Evolutionary conservation across 2,329 filamentous ascomycete species (phyloP).

Genomic region (Huntiella omanensis): DNA sequence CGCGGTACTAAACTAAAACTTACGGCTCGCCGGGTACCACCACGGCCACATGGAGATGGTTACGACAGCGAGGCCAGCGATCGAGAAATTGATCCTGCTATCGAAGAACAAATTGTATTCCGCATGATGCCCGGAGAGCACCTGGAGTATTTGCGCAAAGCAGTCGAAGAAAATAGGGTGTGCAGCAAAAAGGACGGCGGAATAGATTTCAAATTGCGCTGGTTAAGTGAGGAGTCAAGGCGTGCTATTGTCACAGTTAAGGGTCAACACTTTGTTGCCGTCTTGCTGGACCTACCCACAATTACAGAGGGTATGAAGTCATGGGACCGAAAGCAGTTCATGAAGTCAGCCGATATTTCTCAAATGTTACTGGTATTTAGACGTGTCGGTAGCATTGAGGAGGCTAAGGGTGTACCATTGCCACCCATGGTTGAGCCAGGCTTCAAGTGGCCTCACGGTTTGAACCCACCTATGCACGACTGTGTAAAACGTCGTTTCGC

Average conservation of each 20-base stretch:
- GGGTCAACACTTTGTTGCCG: constrained; percentile 54
- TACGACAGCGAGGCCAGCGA: constrained; percentile 96
- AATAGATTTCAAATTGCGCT: constrained; percentile 63
- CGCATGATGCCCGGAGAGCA: constrained; percentile 77
- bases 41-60: constrained; percentile 61
- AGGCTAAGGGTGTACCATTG: constrained; percentile 46
- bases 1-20: constrained; percentile 29
- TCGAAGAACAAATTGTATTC: constrained; percentile 77
- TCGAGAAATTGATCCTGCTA: constrained; percentile 65
- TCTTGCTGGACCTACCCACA: constrained; percentile 67
- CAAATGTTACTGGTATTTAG: constrained; percentile 76
- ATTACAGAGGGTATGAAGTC: constrained; percentile 86
- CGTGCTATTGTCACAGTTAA: constrained; percentile 55
- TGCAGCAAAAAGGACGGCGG: constrained; percentile 48
- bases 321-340: constrained; percentile 74
- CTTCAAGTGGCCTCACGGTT: constrained; percentile 64
- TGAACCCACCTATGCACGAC: constrained; percentile 78
- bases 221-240: constrained; percentile 54
- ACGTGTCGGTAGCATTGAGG: constrained; percentile 43
- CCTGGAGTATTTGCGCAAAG: constrained; percentile 61
- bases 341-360: constrained; percentile 74
- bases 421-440: constrained; percentile 51
- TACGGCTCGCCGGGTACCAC: constrained; percentile 35
- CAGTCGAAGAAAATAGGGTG: constrained; percentile 59
- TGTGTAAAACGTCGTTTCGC: constrained; percentile 67